Evolutionary conservation across 1,284 basidiomycete species (phyloP), one percentile per base, ranked within the genome.

Genomic region (Agroathelia rolfsii): DNA sequence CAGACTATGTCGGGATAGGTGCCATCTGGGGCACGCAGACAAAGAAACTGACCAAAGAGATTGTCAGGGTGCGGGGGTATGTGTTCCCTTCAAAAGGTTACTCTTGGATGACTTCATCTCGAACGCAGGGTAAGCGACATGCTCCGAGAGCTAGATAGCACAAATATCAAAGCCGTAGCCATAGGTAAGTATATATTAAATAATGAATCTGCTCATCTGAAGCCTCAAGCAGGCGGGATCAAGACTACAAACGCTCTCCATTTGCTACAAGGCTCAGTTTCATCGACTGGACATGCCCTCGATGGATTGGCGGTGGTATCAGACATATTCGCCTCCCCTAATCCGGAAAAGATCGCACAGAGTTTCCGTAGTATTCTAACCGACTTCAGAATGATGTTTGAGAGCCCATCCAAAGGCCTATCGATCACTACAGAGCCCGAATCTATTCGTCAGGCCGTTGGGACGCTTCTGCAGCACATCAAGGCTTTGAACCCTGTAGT

Each of bases 261-360:
- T 37, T 75, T 79, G 7, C 49, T 88, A 9, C 73, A 89, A 50
- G 77, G 79, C 6, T 66, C 71, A 2, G 69, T 78, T n/a, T 76
- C 77, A 3, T 56, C 59, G 1, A 65, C 61, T 2, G 68, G 69
- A 3, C 72, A 64, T 37, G 38, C 60, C 0, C 59, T 93, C 12
- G 77, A 86, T 42, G 93, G 94, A 0, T 66, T 96, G 13, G 93
- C 94, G 5, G 76, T 96, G 32, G 85, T 96, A 32, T 92, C 87
- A 11, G 89, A 92, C 18, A 90, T 97, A 41, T 70, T 88, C 8
- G 69, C 74, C 2, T 80, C 85, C 0, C 29, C 37, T 0, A 60
- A 75, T n/a, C 88, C 93, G 0, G 52, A 56, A 23, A 49, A 53
- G 9, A 70, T 80, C 1, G 75, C 89, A 0, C 50, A 51, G 28